Base-by-base conservation (phyloP, 2,329 filamentous ascomycete genomes). In the Rhynchosporium secalis region DNA sequence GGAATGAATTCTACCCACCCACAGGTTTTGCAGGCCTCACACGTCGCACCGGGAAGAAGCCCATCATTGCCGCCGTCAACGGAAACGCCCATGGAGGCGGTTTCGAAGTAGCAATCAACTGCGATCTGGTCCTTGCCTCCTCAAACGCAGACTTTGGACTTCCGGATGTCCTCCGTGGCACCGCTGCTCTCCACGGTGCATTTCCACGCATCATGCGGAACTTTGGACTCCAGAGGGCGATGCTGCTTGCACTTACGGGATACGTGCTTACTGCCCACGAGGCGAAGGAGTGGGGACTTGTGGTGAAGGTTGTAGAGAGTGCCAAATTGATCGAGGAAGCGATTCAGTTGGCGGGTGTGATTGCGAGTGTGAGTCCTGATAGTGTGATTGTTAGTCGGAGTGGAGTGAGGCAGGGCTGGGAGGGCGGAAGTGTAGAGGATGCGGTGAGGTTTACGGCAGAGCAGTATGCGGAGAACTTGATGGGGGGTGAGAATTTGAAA, bases 11-110 rank as follows among this genome's bases (percentile, higher is more conserved):
- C 49, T 79, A 80, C 65, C 80, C 81, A 1, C 60, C 75, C 1
- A 74, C 75, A 1, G 85, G 84, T 0, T 84, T 86, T 69, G 80
- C 76, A 43, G 85, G 83, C 0, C 71, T 88, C 13, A 83, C 81
- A 46, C 76, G 81, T 46, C 76, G 86, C 12, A 73, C 73, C 12
- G 85, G 86, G 0, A 86, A 84, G 76, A 86, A 86, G 72, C 83
- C 83, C 1, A 77, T 86, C 51, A 83, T 86, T 70, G 83, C 82
- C 8, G 83, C 83, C 2, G 81, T 85, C 3, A 86, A 86, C 72
- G 83, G 83, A 0, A 78, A 81, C 63, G 81, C 82, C 1, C 74
- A 84, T 52, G 83, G 83, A 0, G 83, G 83, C 4, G 83, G 83
- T 0, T 84, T 84, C 66, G 83, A 86, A 73, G 81, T 75, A 6